A percentile compares a stretch with the other conserved stretches of the same genome.
phyloP scores from a whole-genome alignment of 179 eudicot species.

The Actinidia chinensis region DNA sequence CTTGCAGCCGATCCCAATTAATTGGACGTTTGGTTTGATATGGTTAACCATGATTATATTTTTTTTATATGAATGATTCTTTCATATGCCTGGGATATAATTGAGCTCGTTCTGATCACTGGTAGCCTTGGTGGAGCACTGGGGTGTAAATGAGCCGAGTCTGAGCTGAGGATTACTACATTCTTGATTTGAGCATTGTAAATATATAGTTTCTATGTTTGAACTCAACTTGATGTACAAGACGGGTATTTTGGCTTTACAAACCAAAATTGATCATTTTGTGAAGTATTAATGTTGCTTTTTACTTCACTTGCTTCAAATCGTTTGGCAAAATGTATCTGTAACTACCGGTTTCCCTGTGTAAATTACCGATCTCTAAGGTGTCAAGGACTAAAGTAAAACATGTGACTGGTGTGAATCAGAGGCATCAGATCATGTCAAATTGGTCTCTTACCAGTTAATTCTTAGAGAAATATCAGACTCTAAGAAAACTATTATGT shows the following conservation, averaged over 20 bases:
- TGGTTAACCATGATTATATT: too few relatives aligned
- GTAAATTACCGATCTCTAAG: background rate
- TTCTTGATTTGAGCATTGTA: background rate
- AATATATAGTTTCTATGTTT: background rate
- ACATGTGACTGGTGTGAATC: background rate
- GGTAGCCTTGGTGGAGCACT: background rate
- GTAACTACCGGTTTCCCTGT: background rate
- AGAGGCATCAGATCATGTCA: background rate
- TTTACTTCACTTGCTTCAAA: background rate
- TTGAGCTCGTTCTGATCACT: conserved; percentile 8
- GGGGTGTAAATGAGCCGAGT: background rate
- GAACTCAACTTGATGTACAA: background rate
- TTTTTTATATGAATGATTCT: background rate
- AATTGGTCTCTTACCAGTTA: background rate
- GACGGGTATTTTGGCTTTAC: background rate
- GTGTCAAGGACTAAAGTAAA: background rate
- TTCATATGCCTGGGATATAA: background rate
- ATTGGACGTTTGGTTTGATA: too few relatives aligned
- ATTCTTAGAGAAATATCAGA: background rate
- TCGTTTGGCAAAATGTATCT: background rate
- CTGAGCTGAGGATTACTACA: background rate
- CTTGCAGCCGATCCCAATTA: too few relatives aligned
- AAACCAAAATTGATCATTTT: background rate
- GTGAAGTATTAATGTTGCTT: background rate
- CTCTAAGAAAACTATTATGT: background rate